Percentiles rank a stretch among this genome's conserved stretches.
Conservation (phyloP, 768 basidiomycete genomes). For the Agaricus bisporus region DNA sequence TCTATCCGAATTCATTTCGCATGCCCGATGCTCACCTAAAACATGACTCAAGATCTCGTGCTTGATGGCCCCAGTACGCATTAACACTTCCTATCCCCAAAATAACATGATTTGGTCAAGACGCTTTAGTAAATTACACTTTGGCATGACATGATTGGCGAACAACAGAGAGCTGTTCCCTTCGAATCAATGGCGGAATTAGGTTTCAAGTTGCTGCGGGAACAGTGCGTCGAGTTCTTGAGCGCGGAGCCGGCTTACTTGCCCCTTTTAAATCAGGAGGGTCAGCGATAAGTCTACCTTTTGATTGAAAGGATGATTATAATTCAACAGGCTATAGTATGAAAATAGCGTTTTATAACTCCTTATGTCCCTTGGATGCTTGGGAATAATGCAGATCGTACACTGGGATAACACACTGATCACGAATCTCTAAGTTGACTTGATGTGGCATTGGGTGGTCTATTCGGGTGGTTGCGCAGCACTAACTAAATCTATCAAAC, state of each 20-base stretch:
- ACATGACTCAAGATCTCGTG: too few relatives aligned
- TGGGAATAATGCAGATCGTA: not conserved
- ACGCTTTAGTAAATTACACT: too few relatives aligned
- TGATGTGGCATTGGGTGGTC: not conserved
- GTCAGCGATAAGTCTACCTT: not conserved
- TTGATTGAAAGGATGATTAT: not conserved
- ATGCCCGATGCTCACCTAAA: too few relatives aligned
- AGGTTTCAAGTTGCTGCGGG: slow-evolving; percentile 3
- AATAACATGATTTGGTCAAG: too few relatives aligned
- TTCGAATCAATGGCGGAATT: slow-evolving; percentile 5
- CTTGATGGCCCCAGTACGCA: too few relatives aligned
- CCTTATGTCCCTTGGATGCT: not conserved
- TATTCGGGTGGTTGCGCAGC: not conserved
- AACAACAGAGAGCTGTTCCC: too few relatives aligned
- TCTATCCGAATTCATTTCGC: too few relatives aligned
- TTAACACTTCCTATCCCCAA: too few relatives aligned
- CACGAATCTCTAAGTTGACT: not conserved
- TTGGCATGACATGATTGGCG: too few relatives aligned
- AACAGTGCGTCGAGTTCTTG: not conserved
- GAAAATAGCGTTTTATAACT: not conserved
- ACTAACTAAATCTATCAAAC: too few relatives aligned
- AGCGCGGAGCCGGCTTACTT: not conserved
- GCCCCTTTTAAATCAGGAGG: not conserved
- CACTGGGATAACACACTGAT: not conserved
- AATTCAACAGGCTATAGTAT: not conserved